Conservation (phyloP, 2,329 filamentous ascomycete species). For the Claviceps sorghi region DNA sequence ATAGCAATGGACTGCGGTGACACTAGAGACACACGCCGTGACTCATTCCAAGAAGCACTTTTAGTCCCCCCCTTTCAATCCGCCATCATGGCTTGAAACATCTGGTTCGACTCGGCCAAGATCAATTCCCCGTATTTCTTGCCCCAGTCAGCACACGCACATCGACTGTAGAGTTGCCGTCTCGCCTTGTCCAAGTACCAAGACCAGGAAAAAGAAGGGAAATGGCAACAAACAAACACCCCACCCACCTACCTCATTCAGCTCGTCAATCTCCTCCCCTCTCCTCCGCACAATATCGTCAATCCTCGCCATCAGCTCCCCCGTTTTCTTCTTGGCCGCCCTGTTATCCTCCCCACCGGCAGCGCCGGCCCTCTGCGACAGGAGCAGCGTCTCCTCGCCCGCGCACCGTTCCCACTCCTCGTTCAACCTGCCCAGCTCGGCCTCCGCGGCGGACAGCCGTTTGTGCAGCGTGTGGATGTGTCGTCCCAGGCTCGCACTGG, state of each 20-base stretch:
- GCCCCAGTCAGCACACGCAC: background rate
- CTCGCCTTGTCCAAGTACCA: background rate
- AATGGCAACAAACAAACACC: background rate
- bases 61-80: conserved; percentile 1
- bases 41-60: background rate
- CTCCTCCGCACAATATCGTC: conserved; percentile 12
- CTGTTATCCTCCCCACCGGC: background rate
- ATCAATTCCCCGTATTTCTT: conserved; percentile 5
- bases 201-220: background rate
- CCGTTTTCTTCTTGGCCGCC: background rate
- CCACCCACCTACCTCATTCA: conserved; percentile 14
- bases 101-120: conserved; percentile 6
- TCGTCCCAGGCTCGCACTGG: conserved; percentile 12
- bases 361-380: conserved; percentile 8
- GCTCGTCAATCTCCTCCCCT: conserved; percentile 10
- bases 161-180: background rate
- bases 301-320: conserved; percentile 10
- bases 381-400: conserved; percentile 9
- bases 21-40: no score
- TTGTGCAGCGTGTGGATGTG: conserved; percentile 14
- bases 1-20: no score
- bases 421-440: conserved; percentile 11
- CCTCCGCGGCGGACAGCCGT: conserved; percentile 11
- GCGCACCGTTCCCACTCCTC: conserved; percentile 15
- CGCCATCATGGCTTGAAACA: conserved; percentile 15